Evolutionary conservation across 108 stramenopile species (phyloP), one percentile per base, ranked within the genome.

Genomic region (Epipyxis sp.): DNA sequence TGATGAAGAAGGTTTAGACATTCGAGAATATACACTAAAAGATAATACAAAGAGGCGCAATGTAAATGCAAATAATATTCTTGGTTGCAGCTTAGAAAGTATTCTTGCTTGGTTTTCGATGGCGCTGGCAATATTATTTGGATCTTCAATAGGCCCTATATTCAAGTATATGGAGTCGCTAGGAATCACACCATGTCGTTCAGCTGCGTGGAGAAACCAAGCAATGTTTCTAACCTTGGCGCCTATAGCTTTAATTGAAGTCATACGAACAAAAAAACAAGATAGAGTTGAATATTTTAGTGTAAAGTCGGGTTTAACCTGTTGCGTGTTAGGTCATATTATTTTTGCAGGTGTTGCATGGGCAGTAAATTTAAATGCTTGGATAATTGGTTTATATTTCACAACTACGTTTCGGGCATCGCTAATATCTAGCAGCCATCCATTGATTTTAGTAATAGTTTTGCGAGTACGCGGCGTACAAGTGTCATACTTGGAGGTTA

Each of bases 241-340:
- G 50, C 71, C 71, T 27, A 13, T 74, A 16, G 71, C 71, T 29
- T 10, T 74, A 13, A n/a, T 74, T 39, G 71, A 74, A 57, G 44
- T 27, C 3, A n/a, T n/a, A n/a, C 13, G 27, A 10, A 32, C 61
- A 65, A 32, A 74, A 10, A 74, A 54, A 42, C 13, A 6, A 37
- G 43, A 74, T 29, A 37, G 34, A 54, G 71, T 74, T 6, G 71
- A 74, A 27, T 74, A 42, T 37, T 46, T 74, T 46, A 29, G 41
- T 43, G 6, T 13, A 37, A 74, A 74, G 71, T 42, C 71, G 3
- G 71, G 43, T 37, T 39, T 74, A 37, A 37, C n/a, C 6, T 74
- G 6, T 42, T 42, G 41, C 10, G 71, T 74, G 13, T 30, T 74
- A 10, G 71, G 40, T 29, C 71, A 74, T 37, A 42, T 74, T 32